Base-by-base conservation (phyloP, 352 stramenopile species). In the Porosira glacialis region DNA sequence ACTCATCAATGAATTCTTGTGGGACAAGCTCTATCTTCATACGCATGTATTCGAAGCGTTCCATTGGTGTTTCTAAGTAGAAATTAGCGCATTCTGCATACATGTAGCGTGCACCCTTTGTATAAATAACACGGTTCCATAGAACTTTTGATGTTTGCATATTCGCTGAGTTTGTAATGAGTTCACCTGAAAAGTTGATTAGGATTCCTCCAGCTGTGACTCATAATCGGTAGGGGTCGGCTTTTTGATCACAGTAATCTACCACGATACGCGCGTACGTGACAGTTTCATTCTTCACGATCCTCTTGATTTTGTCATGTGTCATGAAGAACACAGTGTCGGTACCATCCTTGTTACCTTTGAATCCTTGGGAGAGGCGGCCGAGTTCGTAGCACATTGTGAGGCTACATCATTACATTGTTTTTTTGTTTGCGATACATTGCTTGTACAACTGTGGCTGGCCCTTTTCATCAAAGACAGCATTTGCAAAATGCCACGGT, bases 251-350 rank as follows among this genome's bases (percentile, higher is more conserved):
- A 41, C 24, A n/a, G 19, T 64, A 45, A 39, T 59, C 58, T 27
- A 55, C 55, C 1, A 80, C 70, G 19, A 80, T 52, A n/a, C 55
- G 8, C 21, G 11, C 48, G 43, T 84, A 81, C 0, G 71, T 76
- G 31, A 56, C 44, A 22, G 11, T 70, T 22, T 39, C 7, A 19
- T 55, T 61, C 7, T 30, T 30, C 35, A 59, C 59, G 43, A 80
- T 68, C 36, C 62, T 60, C 13, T 13, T 15, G 35, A 69, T 51
- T 36, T 81, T 39, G 11, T 44, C 48, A n/a, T 49, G 41, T 6
- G 24, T 45, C 15, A 76, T 59, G 59, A 72, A 64, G 31, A 31
- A 48, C 0, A 72, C 56, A 6, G 64, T 77, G 17, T 74, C 47
- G 7, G 63, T 71, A 22, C 70, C 69, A 21, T 57, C 43, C n/a